Evolutionary conservation across 2,329 filamentous ascomycete species (phyloP), one percentile per base, ranked within the genome.

Genomic region (Xylogone sp.): DNA sequence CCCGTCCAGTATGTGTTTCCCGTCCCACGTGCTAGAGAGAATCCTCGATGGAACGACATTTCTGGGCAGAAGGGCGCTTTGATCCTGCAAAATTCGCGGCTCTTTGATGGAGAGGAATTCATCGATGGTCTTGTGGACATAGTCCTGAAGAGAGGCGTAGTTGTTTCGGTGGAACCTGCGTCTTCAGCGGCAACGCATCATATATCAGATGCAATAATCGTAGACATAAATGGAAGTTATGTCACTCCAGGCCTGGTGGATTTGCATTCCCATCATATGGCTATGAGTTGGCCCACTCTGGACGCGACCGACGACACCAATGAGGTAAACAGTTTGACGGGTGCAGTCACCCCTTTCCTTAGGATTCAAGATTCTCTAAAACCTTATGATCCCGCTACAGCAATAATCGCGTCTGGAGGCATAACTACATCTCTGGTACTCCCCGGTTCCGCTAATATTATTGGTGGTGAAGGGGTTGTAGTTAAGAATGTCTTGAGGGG

Each of bases 351-450:
- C 8, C 68, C 71, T 1, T 69, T 69, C 49, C 60, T 71, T 34
- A 65, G 69, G 19, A 63, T 67, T 20, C 53, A 70, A 9, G 71
- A 75, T 55, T 66, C 63, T 10, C 62, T 76, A 29, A 75, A 75
- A 59, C 62, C 69, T 1, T 70, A 73, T 50, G 73, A 75, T 53
- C 52, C 54, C 19, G 70, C 64, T 10, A 69, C 68, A 2, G 58
- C 46, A 5, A 58, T 71, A 19, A 69, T 75, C 52, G 67, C 69
- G 8, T 73, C 71, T 4, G 74, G 74, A 8, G 74, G 73, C 21
- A 65, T 75, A 19, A 75, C 72, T 1, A 69, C 71, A 2, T 73
- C 71, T n/a, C 65, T 76, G n/a, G 63, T 75, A 31, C 60, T 75
- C 20, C 71, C 73, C 1, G 73, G 73, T 4, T 69, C 69, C 2